Conservation (phyloP, 768 basidiomycete species). For the Calvatia gigantea region DNA sequence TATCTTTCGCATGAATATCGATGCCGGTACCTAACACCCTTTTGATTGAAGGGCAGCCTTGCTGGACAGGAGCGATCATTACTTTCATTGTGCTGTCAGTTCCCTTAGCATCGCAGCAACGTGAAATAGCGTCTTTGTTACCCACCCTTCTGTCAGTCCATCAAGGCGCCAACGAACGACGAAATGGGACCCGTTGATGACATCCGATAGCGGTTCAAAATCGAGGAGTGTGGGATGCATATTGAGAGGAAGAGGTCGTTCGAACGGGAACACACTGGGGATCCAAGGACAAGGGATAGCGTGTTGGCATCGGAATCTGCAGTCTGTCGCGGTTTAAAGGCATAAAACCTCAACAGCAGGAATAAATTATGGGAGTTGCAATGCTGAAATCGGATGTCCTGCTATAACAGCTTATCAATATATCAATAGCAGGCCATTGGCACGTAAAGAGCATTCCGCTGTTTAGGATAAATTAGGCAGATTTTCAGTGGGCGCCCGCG, state of each 20-base stretch:
- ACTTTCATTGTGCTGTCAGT: neutral
- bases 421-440: too few species aligned
- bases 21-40: neutral
- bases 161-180: neutral
- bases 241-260: neutral
- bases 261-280: too few species aligned
- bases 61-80: neutral
- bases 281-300: neutral
- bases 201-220: neutral
- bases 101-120: neutral
- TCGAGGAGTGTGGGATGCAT: neutral
- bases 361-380: too few species aligned
- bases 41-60: neutral
- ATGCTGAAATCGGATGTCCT: too few species aligned
- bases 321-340: too few species aligned
- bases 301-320: neutral
- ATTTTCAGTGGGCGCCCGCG: too few species aligned
- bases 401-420: too few species aligned
- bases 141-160: neutral
- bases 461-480: too few species aligned
- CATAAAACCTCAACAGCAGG: too few species aligned
- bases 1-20: neutral
- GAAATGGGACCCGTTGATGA: neutral
- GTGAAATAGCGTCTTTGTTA: neutral
- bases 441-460: too few species aligned